Percentiles rank a stretch among this genome's conserved stretches.
phyloP scores from a whole-genome alignment of 1,284 basidiomycete genomes.

The Spongiforma sp. region DNA sequence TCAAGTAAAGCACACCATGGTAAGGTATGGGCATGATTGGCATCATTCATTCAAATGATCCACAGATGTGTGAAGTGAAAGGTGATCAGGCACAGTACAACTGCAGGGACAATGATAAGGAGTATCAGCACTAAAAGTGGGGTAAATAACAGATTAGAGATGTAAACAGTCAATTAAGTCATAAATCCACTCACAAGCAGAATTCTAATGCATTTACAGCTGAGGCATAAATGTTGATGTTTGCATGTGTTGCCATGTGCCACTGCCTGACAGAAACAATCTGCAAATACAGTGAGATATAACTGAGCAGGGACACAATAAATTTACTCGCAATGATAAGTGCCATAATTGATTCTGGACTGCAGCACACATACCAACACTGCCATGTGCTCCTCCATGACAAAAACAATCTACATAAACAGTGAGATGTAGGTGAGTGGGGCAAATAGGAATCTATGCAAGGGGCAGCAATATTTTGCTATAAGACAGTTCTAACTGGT shows the following conservation, averaged over 20 bases:
- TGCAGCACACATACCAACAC: neutral
- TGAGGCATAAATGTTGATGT: neutral
- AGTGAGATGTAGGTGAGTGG: neutral
- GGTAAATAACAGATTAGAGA: neutral
- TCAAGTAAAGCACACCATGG: neutral
- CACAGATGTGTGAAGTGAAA: neutral
- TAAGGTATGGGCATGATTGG: neutral
- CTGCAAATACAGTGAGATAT: neutral
- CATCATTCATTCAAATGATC: neutral
- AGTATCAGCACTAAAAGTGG: neutral
- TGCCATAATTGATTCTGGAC: too few species aligned
- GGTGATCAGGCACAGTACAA: neutral
- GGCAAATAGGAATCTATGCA: neutral
- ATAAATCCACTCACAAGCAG: too few species aligned
- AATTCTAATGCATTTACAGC: neutral
- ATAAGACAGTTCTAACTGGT: neutral
- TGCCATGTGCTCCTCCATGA: neutral
- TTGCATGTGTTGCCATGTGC: neutral
- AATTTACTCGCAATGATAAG: too few species aligned
- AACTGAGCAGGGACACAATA: too few species aligned
- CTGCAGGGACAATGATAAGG: neutral
- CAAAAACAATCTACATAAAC: neutral
- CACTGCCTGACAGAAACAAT: neutral
- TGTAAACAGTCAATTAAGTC: neutral
- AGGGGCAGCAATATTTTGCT: neutral